phyloP scores from a whole-genome alignment of 2,329 filamentous ascomycete genomes.

The Juglanconis sp. region DNA sequence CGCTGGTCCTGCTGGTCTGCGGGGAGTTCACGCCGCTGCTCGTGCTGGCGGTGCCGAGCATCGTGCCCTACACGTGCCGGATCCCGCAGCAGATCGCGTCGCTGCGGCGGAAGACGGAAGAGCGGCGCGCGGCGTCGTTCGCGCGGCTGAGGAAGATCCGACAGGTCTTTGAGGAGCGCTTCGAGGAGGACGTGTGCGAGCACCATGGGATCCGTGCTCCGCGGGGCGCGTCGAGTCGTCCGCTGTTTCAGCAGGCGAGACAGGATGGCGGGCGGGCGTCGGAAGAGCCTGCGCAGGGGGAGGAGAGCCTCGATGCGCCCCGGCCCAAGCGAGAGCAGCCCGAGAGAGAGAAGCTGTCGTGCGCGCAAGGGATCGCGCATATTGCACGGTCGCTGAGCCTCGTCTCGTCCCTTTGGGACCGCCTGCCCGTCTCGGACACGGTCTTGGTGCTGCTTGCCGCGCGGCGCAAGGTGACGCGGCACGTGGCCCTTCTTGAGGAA shows the following conservation, averaged over 20 bases:
- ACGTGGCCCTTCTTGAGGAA: conserved; percentile 60
- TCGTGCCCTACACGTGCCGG: conserved; percentile 79
- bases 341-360: background rate
- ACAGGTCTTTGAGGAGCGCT: no score
- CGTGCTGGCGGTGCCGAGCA: conserved; percentile 64
- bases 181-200: background rate
- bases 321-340: background rate
- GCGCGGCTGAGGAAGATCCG: conserved; percentile 29
- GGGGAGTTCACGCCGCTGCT: conserved; percentile 85
- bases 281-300: background rate
- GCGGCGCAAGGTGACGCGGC: conserved; percentile 46
- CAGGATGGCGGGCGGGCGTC: no score
- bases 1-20: conserved; percentile 68
- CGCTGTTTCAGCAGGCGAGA: no score
- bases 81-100: conserved; percentile 72
- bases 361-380: conserved; percentile 27
- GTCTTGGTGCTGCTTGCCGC: conserved; percentile 50
- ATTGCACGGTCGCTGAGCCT: conserved; percentile 43
- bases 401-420: conserved; percentile 48
- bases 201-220: no score
- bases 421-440: conserved; percentile 35
- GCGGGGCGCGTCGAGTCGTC: no score
- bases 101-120: conserved; percentile 50
- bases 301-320: conserved; percentile 4
- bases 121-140: conserved; percentile 48